Evolutionary conservation across 371 early-diverging fungal species (phyloP), one percentile per base, ranked within the genome.

Genomic region (Sporodiniella umbellata): DNA sequence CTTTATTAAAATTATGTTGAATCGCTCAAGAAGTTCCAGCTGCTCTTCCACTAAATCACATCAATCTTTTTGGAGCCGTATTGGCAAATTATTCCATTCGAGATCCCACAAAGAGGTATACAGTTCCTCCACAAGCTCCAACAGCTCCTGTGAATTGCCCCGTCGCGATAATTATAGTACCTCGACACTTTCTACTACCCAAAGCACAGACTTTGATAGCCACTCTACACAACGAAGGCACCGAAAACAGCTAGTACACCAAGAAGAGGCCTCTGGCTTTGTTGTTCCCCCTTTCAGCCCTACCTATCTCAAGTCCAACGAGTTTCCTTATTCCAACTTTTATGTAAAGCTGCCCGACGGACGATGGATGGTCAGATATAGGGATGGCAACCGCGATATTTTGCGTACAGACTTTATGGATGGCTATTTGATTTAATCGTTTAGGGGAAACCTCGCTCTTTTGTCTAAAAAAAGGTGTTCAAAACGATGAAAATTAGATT

Each of bases 271-370:
- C 6, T 21, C 40, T 19, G 25, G 25, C 1, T 39, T 62, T 35
- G 42, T 62, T 43, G 60, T 75, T 40, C 75, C 75, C 17, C 75
- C 75, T 21, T 75, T 64, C 45, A 75, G 75, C 42, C 75, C 75
- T 17, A 75, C 75, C 5, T 71, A 71, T 19, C 62, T 58, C 23
- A 66, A 71, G 51, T 30, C 53, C 10, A 66, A 71, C 38, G 67
- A 71, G 8, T 75, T 75, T 17, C 75, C 75, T 38, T 75, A 75
- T 35, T 75, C 75, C 12, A 75, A 75, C 39, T 75, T 75, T 53
- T 75, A 75, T 43, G 57, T 70, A 3, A 68, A 69, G 31, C 12
- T 75, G 4, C 75, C 75, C 8, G 64, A 75, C 48, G 75, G 75
- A n/a, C 42, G 60, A 19, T 75, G 68, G 62, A 71, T 75, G 75